Evolutionary conservation across 345 rosid species (phyloP).

Genomic region (Punica granatum): DNA sequence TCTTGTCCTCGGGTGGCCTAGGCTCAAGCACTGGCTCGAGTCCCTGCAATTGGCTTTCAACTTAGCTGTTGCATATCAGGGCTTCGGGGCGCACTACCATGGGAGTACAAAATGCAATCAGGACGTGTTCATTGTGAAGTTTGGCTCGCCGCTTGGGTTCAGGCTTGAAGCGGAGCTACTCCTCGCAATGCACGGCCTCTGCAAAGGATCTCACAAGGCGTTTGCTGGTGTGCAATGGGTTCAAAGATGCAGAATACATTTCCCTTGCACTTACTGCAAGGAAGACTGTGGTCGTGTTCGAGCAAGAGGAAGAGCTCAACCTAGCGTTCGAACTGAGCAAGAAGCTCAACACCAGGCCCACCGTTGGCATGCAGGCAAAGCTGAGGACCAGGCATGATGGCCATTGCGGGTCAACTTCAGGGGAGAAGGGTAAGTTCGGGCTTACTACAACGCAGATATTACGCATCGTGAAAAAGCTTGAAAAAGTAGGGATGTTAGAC

Average conservation of each 20-base stretch:
- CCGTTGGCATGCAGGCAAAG: too few species aligned
- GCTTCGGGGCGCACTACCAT: neutral
- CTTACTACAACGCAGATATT: too few species aligned
- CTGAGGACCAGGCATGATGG: too few species aligned
- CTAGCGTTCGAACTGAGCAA: too few species aligned
- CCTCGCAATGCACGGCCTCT: too few species aligned
- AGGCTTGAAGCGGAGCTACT: constrained; percentile 2
- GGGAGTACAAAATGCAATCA: neutral
- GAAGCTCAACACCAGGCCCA: constrained; percentile 58
- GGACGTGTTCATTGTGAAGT: neutral
- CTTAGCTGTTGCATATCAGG: neutral
- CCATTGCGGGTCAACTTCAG: too few species aligned
- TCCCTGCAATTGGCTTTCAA: neutral
- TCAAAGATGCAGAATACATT: constrained; percentile 74
- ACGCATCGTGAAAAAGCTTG: constrained; percentile 62
- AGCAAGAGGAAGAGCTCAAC: too few species aligned
- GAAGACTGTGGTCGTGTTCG: too few species aligned
- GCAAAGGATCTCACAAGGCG: too few species aligned
- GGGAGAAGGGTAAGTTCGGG: too few species aligned
- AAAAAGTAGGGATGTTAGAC: constrained; percentile 64
- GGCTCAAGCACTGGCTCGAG: too few species aligned
- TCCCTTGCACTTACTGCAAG: constrained; percentile 63
- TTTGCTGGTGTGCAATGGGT: constrained; percentile 75
- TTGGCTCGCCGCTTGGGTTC: neutral
- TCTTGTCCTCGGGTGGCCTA: too few species aligned